A percentile compares a stretch with the other conserved stretches of the same genome.
Evolutionary conservation across 2,329 filamentous ascomycete genomes (phyloP).

Genomic region (Diaporthe aspalathi): DNA sequence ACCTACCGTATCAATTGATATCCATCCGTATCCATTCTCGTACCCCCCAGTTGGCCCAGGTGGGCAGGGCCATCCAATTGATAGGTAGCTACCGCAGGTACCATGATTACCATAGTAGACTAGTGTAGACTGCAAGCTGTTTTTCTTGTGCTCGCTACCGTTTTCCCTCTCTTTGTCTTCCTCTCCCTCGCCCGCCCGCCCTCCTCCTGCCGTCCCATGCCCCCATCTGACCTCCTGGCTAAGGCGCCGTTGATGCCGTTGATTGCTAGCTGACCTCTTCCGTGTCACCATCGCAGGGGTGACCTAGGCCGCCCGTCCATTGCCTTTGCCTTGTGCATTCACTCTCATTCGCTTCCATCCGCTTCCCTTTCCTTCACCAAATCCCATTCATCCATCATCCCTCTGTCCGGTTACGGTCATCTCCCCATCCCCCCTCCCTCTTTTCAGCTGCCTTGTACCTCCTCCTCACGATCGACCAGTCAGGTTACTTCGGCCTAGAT

Average conservation of each 20-base stretch:
- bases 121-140: not conserved
- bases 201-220: not conserved
- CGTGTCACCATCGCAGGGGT: constrained; percentile 14
- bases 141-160: not conserved
- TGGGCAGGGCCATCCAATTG: not conserved
- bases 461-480: constrained; percentile 28
- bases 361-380: constrained; percentile 4
- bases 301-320: not conserved
- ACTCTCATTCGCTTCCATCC: constrained; percentile 9
- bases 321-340: constrained; percentile 9
- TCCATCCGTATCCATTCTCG: constrained; percentile 8
- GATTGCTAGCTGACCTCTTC: constrained; percentile 22
- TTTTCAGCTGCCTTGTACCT: constrained; percentile 13
- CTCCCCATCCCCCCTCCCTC: not conserved
- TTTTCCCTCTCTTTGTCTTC: not conserved
- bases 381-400: not conserved
- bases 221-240: constrained; percentile 19
- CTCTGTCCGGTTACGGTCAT: not conserved
- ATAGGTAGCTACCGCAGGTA: too few species aligned
- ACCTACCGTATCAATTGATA: too few species aligned
- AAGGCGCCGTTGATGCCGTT: constrained; percentile 8
- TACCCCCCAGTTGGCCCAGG: constrained; percentile 15
- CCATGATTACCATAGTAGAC: too few species aligned
- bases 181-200: not conserved
- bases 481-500: constrained; percentile 26